Base-by-base conservation (phyloP, 345 rosid genomes). In the Arabis alpina region DNA sequence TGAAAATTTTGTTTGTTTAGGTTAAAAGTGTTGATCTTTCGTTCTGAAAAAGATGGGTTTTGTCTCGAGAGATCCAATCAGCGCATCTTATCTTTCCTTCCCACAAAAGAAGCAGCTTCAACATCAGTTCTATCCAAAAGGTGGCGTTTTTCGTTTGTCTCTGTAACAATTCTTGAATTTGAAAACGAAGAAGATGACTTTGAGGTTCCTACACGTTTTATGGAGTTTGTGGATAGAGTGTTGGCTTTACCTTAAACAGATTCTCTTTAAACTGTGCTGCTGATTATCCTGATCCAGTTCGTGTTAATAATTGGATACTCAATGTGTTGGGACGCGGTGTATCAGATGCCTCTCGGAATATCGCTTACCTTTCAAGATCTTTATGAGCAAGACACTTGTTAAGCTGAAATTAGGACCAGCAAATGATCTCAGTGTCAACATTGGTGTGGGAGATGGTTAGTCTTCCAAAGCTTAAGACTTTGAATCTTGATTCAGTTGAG, bases 21-120 rank as follows among this genome's bases (percentile, higher is more conserved):
- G 67, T 16, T 56, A 24, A 13, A 41, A 51, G 14, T 25, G 23
- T 50, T 50, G 48, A 50, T 13, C 15, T 64, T 64, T 1, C 13
- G 58, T 12, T 37, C 30, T 24, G 9, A 42, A 40, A 41, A 61
- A 15, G 34, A 72, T 63, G 63, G 64, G 16, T 39, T 6, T 19
- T 4, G 62, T 5, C 8, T 30, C 63, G 0, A 44, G 44, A 50
- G 74, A 70, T 28, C 2, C 44, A 7, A 47, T 72, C 63, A 72
- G 45, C 56, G n/a, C 39, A 61, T 61, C 4, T 55, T 72, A 41
- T 72, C 76, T 14, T 72, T 10, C 49, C 62, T 72, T 10, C 19
- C 69, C 1, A 72, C 76, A n/a, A 72, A 72, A n/a, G 11, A 44
- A 25, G 70, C 70, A 44, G 70, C 57, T 54, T 63, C 51, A 7